Conservation (phyloP, 2,329 filamentous ascomycete genomes). For the Pyricularia grisea region DNA sequence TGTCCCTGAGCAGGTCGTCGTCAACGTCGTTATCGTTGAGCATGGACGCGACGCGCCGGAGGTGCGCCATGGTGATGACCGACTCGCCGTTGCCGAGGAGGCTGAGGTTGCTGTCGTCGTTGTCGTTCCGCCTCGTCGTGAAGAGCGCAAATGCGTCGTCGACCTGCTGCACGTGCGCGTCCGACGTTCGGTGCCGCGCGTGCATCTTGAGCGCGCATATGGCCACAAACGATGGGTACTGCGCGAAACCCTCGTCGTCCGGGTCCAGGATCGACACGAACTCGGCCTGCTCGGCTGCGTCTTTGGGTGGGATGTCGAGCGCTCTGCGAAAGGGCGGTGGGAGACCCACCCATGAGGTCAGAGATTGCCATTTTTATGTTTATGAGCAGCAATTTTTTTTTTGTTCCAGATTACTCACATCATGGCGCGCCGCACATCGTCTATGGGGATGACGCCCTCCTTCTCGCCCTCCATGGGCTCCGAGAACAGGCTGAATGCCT, state of each 20-base stretch:
- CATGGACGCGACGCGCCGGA: constrained; percentile 69
- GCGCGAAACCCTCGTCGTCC: constrained; percentile 65
- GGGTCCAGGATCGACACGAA: constrained; percentile 79
- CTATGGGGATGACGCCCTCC: constrained; percentile 57
- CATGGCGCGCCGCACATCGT: constrained; percentile 62
- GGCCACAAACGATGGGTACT: constrained; percentile 74
- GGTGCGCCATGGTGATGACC: constrained; percentile 70
- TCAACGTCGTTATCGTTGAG: constrained; percentile 70
- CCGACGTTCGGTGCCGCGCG: constrained; percentile 40
- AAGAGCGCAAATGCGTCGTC: constrained; percentile 79
- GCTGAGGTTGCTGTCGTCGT: not conserved
- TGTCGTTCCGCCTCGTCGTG: constrained; percentile 29
- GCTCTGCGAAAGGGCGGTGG: constrained; percentile 42
- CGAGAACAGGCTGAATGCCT: constrained; percentile 79
- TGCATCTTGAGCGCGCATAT: constrained; percentile 83
- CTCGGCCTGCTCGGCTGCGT: constrained; percentile 58
- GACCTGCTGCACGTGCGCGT: constrained; percentile 56
- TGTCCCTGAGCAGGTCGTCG: constrained; percentile 77
- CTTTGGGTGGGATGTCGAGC: constrained; percentile 62
- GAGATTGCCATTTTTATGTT: no score
- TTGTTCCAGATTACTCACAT: constrained; percentile 42
- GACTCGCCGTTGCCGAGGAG: constrained; percentile 19
- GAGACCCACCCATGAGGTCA: not conserved
- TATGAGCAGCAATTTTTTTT: no score
- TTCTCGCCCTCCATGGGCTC: constrained; percentile 64